Evolutionary conservation across 805 yeast genomes (phyloP).

Genomic region (Ogataea nonfermentans): DNA sequence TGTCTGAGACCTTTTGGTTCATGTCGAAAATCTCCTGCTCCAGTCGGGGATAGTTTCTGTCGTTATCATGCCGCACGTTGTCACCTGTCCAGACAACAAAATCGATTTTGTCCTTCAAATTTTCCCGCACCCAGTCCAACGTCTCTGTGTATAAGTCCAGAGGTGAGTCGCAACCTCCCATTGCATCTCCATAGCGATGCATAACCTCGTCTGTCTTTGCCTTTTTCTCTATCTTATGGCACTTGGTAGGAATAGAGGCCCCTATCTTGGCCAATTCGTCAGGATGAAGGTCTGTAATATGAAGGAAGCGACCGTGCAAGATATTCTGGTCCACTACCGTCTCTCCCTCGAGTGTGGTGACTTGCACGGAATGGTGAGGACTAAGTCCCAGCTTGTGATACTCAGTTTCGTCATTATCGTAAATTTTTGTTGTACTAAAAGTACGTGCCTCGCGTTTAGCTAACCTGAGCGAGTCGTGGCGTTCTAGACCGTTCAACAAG

Average conservation of each 20-base stretch:
- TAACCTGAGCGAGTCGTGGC: not conserved
- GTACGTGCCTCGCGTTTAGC: not conserved
- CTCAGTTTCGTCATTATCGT: slow-evolving; percentile 30
- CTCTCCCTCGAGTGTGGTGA: slow-evolving; percentile 21
- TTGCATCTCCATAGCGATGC: slow-evolving; percentile 71
- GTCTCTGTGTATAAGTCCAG: slow-evolving; percentile 58
- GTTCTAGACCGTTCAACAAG: not conserved
- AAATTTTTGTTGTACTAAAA: not conserved
- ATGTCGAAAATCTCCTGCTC: slow-evolving; percentile 68
- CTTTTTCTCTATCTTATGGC: slow-evolving; percentile 50
- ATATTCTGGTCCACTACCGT: slow-evolving; percentile 18
- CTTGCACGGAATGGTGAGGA: slow-evolving; percentile 38
- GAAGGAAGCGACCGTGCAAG: slow-evolving; percentile 77
- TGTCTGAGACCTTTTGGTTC: slow-evolving; percentile 56
- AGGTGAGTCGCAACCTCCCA: slow-evolving; percentile 78
- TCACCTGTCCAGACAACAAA: slow-evolving; percentile 92
- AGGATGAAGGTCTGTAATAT: slow-evolving; percentile 84
- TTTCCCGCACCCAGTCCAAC: slow-evolving; percentile 60
- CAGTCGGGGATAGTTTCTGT: slow-evolving; percentile 68
- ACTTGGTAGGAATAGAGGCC: slow-evolving; percentile 44
- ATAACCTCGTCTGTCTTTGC: slow-evolving; percentile 44
- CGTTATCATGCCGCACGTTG: slow-evolving; percentile 82
- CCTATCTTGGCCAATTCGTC: slow-evolving; percentile 64
- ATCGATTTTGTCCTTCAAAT: slow-evolving; percentile 73
- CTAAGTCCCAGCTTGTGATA: slow-evolving; percentile 39